These are phyloP conservation scores for Lasiodiplodia hormozganensis DNA, from an alignment of 2,329 filamentous ascomycete genomes.

Conservation along the genomic window DNA sequence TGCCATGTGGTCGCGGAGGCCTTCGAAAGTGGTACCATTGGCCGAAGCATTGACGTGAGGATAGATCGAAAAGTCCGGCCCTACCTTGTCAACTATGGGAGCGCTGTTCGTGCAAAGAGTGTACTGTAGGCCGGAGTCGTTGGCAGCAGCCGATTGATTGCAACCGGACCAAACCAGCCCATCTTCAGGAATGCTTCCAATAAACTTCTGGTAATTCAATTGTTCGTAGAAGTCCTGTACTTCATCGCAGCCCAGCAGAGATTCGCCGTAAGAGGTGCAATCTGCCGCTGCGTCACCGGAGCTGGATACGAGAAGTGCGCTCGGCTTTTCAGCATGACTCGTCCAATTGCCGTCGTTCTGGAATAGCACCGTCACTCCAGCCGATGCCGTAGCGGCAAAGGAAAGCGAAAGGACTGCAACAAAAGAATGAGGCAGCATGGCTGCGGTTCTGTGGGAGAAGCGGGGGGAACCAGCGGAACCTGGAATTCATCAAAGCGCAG, in stretches of 20 bases:
- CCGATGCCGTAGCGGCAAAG: background rate
- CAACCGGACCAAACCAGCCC: constrained; percentile 8
- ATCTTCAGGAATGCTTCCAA: constrained; percentile 1
- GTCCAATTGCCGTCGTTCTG: constrained; percentile 24
- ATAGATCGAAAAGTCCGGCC: background rate
- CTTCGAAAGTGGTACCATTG: constrained; percentile 3
- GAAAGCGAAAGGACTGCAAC: background rate
- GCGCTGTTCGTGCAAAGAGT: constrained; percentile 18
- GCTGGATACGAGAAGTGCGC: background rate
- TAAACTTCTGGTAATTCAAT: constrained; percentile 4
- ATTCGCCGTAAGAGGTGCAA: background rate
- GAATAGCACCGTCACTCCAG: constrained; percentile 13
- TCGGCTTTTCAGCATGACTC: constrained; percentile 18
- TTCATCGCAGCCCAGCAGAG: background rate
- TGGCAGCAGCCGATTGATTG: background rate
- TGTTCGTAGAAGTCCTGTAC: background rate
- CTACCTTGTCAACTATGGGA: background rate
- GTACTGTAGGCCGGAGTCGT: background rate
- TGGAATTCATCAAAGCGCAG: background rate
- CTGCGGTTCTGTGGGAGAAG: background rate
- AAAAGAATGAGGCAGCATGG: background rate
- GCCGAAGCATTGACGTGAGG: constrained; percentile 4
- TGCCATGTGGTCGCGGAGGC: constrained; percentile 18
- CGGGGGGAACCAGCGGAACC: background rate
- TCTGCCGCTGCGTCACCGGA: background rate